Conservation (phyloP, 352 stramenopile genomes). For the Phytophthora constricta region DNA sequence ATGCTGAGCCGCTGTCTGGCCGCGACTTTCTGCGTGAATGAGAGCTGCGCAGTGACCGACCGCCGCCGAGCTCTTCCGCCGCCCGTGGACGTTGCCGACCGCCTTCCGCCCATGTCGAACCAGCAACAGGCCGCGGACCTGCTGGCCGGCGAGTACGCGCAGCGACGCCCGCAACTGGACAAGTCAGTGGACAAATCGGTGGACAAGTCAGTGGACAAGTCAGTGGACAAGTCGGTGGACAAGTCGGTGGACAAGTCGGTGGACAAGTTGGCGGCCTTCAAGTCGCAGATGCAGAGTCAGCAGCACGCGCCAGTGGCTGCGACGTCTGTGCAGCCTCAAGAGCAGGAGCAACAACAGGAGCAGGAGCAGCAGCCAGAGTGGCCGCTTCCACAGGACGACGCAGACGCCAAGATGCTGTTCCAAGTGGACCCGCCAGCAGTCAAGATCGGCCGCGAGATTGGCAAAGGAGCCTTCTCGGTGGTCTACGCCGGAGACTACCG, state of each 20-base stretch:
- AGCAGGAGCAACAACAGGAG: conserved; percentile 18
- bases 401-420: conserved; percentile 47
- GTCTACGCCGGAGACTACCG: conserved; percentile 80
- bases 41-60: conserved; percentile 32
- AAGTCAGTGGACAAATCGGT: conserved; percentile 13
- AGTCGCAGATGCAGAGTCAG: conserved; percentile 31
- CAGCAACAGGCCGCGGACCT: conserved; percentile 35
- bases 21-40: conserved; percentile 42
- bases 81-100: conserved; percentile 18
- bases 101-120: conserved; percentile 41
- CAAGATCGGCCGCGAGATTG: conserved; percentile 84
- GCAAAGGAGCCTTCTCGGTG: conserved; percentile 85
- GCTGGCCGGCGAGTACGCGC: conserved; percentile 45
- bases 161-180: conserved; percentile 29
- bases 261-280: conserved; percentile 30
- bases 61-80: conserved; percentile 23
- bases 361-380: conserved; percentile 33
- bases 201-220: conserved; percentile 22
- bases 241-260: conserved; percentile 14
- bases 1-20: conserved; percentile 42
- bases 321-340: conserved; percentile 22
- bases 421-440: conserved; percentile 61
- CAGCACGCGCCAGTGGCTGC: conserved; percentile 6
- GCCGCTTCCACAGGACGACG: conserved; percentile 23
- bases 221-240: conserved; percentile 5